Evolutionary conservation across 2,329 filamentous ascomycete species (phyloP), one percentile per base, ranked within the genome.

Genomic region (Penicillium hesseltinei): DNA sequence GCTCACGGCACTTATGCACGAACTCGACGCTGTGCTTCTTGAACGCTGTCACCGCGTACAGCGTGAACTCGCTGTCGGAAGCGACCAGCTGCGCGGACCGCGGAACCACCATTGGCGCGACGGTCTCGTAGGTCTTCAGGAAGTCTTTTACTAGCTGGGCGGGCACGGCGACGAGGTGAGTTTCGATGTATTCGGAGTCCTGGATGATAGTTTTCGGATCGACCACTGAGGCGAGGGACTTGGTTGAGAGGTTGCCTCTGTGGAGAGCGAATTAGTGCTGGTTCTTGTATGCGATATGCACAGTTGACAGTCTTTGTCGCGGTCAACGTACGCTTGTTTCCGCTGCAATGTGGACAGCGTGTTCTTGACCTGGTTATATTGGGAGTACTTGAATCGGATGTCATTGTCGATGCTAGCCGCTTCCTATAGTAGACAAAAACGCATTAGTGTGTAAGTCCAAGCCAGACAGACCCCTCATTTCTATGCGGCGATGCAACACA

Each of bases 101-200:
- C 10, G 94, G 94, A 2, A 99, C 93, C 1, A 97, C 91, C 91
- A 96, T 96, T 15, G 89, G 88, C 0, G 89, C 80, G 55, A 97
- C 75, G 1, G 90, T 92, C 77, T 99, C 94, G 78, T 99, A 99
- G 62, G 82, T 86, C 72, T 88, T 88, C 63, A 95, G 79, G 71
- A 96, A 99, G 39, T 97, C 93, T 73, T 95, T 96, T 68, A 89
- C 87, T 56, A 84, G 81, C 65, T 86, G 87, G 47, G 84, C 85
- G 2, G 94, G 94, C 9, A 99, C 90, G 21, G 91, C 94, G 65
- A 99, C 83, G 31, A 99, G 86, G 73, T 97, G 92, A 31, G 94
- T 97, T 78, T 97, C 92, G 67, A 99, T 87, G 77, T 96, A 97
- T 78, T 99, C 94, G 21, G 92, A 97, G 72, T 96, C 88, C 75